Conservation (phyloP, 768 basidiomycete genomes). For the Hirschioporus abietinus region DNA sequence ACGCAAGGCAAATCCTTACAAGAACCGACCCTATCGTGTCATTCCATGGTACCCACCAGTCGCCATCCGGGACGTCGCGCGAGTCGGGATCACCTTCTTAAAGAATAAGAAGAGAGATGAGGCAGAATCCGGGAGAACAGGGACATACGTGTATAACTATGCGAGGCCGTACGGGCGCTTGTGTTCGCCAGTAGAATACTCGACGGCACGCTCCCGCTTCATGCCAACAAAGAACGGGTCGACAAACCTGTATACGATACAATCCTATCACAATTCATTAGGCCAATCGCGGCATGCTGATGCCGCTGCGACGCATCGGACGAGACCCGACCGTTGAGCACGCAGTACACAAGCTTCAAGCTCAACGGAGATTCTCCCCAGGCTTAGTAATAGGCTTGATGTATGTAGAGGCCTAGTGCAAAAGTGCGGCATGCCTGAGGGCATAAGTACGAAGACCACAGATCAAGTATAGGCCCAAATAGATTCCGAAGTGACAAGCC, state of each 20-base stretch:
- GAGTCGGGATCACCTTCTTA: not conserved
- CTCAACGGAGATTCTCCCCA: too few species aligned
- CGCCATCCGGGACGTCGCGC: not conserved
- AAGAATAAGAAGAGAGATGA: not conserved
- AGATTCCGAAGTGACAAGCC: not conserved
- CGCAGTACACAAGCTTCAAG: not conserved
- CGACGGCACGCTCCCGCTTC: too few species aligned
- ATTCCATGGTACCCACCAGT: not conserved
- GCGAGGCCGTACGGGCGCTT: not conserved
- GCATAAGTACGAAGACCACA: not conserved
- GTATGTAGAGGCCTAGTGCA: too few species aligned
- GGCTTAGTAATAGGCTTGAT: too few species aligned
- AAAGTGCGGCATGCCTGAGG: not conserved
- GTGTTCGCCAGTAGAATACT: not conserved
- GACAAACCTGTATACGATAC: too few species aligned
- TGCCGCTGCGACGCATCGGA: conserved; percentile 1
- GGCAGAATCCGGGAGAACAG: not conserved
- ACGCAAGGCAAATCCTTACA: not conserved
- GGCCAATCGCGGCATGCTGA: not conserved
- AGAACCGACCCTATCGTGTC: not conserved
- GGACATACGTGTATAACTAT: not conserved
- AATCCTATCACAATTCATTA: not conserved
- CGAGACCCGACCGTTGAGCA: too few species aligned
- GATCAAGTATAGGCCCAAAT: not conserved
- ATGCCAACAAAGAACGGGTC: too few species aligned